Percentiles rank a stretch among this genome's conserved stretches.
phyloP scores from a whole-genome alignment of 306 rosid genomes.

The Medicago ruthenica region DNA sequence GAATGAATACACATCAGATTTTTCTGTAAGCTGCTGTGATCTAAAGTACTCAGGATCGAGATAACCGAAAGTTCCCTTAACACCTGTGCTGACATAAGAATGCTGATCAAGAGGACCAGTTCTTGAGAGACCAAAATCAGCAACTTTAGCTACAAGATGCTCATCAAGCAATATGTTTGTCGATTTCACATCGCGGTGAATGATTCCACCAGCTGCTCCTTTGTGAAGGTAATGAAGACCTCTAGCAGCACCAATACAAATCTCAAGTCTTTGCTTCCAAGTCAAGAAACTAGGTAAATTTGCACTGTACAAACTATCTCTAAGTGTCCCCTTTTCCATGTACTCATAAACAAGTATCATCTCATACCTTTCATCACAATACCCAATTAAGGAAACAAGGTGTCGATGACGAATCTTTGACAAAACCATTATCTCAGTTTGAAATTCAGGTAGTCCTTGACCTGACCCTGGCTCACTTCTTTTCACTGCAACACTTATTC shows the following conservation, averaged over 20 bases:
- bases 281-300: constrained; percentile 34
- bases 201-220: constrained; percentile 58
- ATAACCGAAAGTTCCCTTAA: constrained; percentile 65
- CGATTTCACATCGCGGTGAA: constrained; percentile 65
- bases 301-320: constrained; percentile 51
- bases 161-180: constrained; percentile 61
- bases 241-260: constrained; percentile 61
- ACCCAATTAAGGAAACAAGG: constrained; percentile 61
- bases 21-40: constrained; percentile 54
- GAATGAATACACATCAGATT: constrained; percentile 64
- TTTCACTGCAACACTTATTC: constrained; percentile 55
- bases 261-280: constrained; percentile 65
- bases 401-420: constrained; percentile 62
- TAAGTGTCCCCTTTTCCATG: constrained; percentile 60
- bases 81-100: constrained; percentile 45
- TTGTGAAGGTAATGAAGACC: constrained; percentile 67
- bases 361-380: constrained; percentile 58
- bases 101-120: constrained; percentile 55
- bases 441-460: constrained; percentile 61
- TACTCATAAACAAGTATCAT: constrained; percentile 64
- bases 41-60: constrained; percentile 65
- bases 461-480: constrained; percentile 56
- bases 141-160: constrained; percentile 60
- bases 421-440: constrained; percentile 59
- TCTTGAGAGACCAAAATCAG: constrained; percentile 66